phyloP scores from a whole-genome alignment of 78 protist genomes.

The Dictyostelium citrinum region DNA sequence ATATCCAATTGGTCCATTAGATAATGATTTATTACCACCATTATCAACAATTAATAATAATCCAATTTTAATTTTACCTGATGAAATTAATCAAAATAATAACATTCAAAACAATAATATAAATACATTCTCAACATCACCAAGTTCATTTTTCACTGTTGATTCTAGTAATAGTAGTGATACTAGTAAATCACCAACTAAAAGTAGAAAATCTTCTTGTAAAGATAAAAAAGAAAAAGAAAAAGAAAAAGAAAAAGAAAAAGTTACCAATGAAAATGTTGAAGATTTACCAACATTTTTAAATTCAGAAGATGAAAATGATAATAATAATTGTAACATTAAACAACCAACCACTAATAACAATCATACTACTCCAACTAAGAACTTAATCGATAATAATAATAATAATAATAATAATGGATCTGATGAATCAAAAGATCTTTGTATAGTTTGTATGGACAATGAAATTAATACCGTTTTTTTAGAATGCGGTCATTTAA shows the following conservation, averaged over 20 bases:
- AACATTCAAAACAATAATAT: background rate
- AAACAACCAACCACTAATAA: background rate
- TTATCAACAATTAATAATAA: background rate
- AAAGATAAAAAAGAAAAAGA: background rate
- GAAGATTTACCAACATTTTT: background rate
- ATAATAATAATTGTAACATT: background rate
- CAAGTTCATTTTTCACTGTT: background rate
- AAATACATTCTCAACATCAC: conserved; percentile 19
- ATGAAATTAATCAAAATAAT: background rate
- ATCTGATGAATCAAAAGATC: conserved; percentile 15
- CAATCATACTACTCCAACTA: background rate
- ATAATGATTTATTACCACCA: conserved; percentile 21
- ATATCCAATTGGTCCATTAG: conserved; percentile 64
- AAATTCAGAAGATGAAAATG: background rate
- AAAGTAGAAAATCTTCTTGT: background rate
- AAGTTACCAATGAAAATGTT: background rate
- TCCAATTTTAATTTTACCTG: background rate
- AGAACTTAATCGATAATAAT: background rate
- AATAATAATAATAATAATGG: background rate
- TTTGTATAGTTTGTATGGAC: conserved; percentile 80
- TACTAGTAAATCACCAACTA: background rate
- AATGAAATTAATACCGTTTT: conserved; percentile 71
- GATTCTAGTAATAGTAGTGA: background rate
- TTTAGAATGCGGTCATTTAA: conserved; percentile 83
- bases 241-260: background rate